Evolutionary conservation across 805 yeast species (phyloP), one percentile per base, ranked within the genome.

Genomic region (Scheffersomyces coipomensis): DNA sequence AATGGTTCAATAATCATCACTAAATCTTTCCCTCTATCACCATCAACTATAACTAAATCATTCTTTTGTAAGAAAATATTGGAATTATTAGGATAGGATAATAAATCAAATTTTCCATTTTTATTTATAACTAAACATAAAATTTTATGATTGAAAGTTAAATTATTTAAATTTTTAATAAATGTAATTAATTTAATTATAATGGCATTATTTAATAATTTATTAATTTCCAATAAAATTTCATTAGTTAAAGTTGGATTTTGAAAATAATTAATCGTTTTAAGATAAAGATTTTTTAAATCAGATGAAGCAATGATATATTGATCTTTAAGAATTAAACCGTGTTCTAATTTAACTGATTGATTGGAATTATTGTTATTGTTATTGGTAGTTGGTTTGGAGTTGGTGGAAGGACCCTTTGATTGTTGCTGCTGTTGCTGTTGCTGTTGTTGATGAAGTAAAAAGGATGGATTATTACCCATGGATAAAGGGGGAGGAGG

Each of bases 1-100:
- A 71, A 58, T 0, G 91, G 88, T 45, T 83, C 85, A 21, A 85
- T 63, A 32, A 85, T 79, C 76, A 81, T 76, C 8, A 82, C 91
- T 46, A 86, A 60, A 58, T 86, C 95, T 51, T 83, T 83, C 21
- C 95, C 95, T 45, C 93, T 70, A 56, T 86, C 95, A 39, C 93
- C 95, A 62, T 86, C 93, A 40, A 84, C 83, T 15, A 85, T 79
- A 8, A 85, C 85, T 53, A 85, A 69, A 59, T 86, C 93, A 40
- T 77, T 71, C 33, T 76, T 69, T 44, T 70, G 73, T 43, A 85
- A 64, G 35, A 62, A 61, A 35, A 85, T 65, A 51, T 83, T 84
- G 11, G 88, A 76, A 49, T 76, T 77, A 42, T 75, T 73, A 3
- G 88, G 85, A 24, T 80, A 76, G 2, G 88, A 80, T 29, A 84